phyloP scores from a whole-genome alignment of 2,329 filamentous ascomycete species.

The Cladosporium oxysporum region DNA sequence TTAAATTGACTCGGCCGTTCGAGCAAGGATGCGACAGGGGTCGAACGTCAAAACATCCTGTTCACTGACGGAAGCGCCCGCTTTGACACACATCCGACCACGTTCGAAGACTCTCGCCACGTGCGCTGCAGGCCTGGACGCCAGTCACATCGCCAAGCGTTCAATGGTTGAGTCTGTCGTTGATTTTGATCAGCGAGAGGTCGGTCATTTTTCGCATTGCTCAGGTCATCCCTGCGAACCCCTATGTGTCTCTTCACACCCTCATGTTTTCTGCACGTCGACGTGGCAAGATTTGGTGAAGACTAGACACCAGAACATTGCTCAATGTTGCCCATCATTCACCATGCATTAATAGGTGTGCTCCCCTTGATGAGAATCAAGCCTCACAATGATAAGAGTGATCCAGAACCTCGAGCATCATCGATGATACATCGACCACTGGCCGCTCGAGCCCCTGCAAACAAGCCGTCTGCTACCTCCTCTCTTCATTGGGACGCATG shows the following conservation, averaged over 20 bases:
- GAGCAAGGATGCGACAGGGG: conserved; percentile 6
- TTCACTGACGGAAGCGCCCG: neutral
- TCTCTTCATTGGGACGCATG: neutral
- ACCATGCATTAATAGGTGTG: neutral
- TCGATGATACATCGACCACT: neutral
- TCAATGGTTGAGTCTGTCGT: neutral
- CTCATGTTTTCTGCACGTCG: neutral
- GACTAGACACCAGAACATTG: neutral
- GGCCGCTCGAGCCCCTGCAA: neutral
- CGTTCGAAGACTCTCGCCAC: neutral
- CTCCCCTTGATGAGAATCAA: neutral
- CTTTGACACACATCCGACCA: conserved; percentile 2
- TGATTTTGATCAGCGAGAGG: conserved; percentile 1
- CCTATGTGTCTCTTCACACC: conserved; percentile 1
- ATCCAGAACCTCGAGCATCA: neutral
- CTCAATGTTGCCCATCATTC: neutral
- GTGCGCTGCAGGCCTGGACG: neutral
- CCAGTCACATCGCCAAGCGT: conserved; percentile 10
- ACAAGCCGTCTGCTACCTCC: neutral
- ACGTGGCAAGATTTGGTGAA: neutral
- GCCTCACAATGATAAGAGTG: neutral
- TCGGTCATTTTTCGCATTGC: neutral
- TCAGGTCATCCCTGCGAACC: neutral
- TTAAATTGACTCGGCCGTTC: conserved; percentile 9
- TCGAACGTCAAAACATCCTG: conserved; percentile 1